Percentiles rank a stretch among this genome's conserved stretches.
Conservation (phyloP, 129 eudicot species). For the Apium graveolens region DNA sequence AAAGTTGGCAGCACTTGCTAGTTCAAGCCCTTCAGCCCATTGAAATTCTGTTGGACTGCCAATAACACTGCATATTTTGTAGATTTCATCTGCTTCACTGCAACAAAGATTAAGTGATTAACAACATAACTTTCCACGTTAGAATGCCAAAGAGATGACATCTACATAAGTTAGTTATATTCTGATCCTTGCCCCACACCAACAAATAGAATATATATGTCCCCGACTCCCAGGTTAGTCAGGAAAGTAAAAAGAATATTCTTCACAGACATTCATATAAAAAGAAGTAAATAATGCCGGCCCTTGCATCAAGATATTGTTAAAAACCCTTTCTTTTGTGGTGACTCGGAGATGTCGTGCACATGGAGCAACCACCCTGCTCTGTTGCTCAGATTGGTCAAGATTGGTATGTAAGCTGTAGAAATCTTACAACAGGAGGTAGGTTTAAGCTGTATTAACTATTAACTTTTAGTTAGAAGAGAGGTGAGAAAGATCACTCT, state of each 20-base stretch:
- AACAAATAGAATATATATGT: background rate
- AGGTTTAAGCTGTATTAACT: background rate
- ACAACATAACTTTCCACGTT: background rate
- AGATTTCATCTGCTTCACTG: slow-evolving; percentile 97
- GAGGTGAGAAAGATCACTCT: background rate
- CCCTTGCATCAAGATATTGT: background rate
- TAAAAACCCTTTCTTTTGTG: background rate
- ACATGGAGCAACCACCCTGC: background rate
- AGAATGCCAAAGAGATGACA: slow-evolving; percentile 2
- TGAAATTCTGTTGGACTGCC: slow-evolving; percentile 63
- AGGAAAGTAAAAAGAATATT: background rate
- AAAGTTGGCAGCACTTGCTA: slow-evolving; percentile 61
- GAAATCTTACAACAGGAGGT: background rate
- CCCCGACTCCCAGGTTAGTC: background rate
- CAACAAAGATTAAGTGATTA: slow-evolving; percentile 15
- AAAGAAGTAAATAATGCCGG: background rate
- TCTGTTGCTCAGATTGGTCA: background rate
- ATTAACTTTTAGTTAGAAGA: background rate
- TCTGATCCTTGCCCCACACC: background rate
- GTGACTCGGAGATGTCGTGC: background rate
- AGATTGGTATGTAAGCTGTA: background rate
- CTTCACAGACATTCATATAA: background rate
- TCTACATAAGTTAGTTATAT: background rate
- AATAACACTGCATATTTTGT: slow-evolving; percentile 81
- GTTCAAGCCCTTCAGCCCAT: slow-evolving; percentile 79